phyloP scores from a whole-genome alignment of 1,284 basidiomycete species.

The Sanghuangporus weigelae region DNA sequence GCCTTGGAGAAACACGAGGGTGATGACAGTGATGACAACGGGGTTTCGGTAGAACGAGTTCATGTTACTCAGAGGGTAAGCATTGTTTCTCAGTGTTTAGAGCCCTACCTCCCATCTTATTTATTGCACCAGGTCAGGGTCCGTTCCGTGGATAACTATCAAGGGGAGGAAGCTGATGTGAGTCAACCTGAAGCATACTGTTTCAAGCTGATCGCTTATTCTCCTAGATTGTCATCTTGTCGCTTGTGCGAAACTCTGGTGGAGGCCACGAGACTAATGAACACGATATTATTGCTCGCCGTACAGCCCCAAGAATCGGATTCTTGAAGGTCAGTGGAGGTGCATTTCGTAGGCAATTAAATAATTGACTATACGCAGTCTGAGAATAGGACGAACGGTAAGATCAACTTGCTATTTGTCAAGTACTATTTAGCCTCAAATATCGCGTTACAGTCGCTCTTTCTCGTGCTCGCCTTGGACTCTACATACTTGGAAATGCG shows the following conservation, averaged over 20 bases:
- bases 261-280: slow-evolving; percentile 30
- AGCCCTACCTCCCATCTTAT: not conserved
- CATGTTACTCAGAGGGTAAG: slow-evolving; percentile 43
- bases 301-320: slow-evolving; percentile 47
- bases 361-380: slow-evolving; percentile 33
- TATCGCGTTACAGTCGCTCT: slow-evolving; percentile 49
- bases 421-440: slow-evolving; percentile 3
- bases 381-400: slow-evolving; percentile 52
- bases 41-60: slow-evolving; percentile 39
- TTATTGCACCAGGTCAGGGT: slow-evolving; percentile 45
- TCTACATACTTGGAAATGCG: slow-evolving; percentile 69
- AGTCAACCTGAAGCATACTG: not conserved
- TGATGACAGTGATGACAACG: slow-evolving; percentile 32
- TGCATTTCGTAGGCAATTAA: not conserved
- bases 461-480: slow-evolving; percentile 67
- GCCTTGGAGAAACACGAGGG: slow-evolving; percentile 46
- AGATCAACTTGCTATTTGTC: not conserved
- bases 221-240: slow-evolving; percentile 57
- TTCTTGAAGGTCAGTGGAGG: slow-evolving; percentile 51
- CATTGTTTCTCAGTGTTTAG: slow-evolving; percentile 4
- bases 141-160: slow-evolving; percentile 74
- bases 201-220: not conserved
- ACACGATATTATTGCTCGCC: slow-evolving; percentile 21
- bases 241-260: slow-evolving; percentile 65
- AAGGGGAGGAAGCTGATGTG: slow-evolving; percentile 63